These are phyloP conservation scores for Pulveroboletus sp. DNA, from an alignment of 768 basidiomycete species.

Conservation along the genomic window DNA sequence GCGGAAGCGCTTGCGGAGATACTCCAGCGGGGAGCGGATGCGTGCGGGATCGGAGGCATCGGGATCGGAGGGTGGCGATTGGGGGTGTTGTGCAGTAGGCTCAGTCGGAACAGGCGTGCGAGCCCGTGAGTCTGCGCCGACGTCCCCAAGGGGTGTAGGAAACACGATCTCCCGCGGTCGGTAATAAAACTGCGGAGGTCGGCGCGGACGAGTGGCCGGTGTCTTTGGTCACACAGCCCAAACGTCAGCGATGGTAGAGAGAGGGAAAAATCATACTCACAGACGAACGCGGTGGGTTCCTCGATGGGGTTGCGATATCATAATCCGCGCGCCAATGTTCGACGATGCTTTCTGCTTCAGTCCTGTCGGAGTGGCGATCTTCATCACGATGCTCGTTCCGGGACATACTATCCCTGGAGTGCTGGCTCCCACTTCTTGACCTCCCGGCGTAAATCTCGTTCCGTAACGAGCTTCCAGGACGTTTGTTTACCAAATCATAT, in stretches of 20 bases:
- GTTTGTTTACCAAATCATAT: conserved; percentile 28
- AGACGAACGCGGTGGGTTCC: conserved; percentile 15
- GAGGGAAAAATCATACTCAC: conserved; percentile 11
- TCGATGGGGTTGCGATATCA: conserved; percentile 16
- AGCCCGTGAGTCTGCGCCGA: conserved; percentile 11
- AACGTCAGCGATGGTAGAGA: conserved; percentile 2
- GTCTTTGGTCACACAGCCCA: conserved; percentile 10
- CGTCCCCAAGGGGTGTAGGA: conserved; percentile 23
- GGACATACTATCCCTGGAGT: conserved; percentile 14
- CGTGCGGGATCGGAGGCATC: conserved; percentile 9
- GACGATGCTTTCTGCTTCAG: conserved; percentile 23
- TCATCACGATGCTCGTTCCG: conserved; percentile 16
- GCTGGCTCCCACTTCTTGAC: conserved; percentile 24
- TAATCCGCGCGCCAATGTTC: conserved; percentile 32
- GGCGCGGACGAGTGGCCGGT: conserved; percentile 10
- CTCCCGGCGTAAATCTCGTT: conserved; percentile 21
- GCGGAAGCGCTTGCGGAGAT: conserved; percentile 26
- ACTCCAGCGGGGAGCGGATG: conserved; percentile 16
- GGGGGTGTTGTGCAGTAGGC: neutral
- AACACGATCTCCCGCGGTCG: conserved; percentile 31
- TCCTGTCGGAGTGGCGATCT: conserved; percentile 17
- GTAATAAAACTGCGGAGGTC: conserved; percentile 16
- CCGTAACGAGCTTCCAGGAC: conserved; percentile 22
- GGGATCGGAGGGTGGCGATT: conserved; percentile 3
- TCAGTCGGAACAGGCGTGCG: conserved; percentile 14